Percentiles rank a stretch among this genome's conserved stretches.
These are phyloP conservation scores for Lasiosphaeriaceae sp. DNA, from an alignment of 495 filamentous ascomycete species.

Conservation along the genomic window DNA sequence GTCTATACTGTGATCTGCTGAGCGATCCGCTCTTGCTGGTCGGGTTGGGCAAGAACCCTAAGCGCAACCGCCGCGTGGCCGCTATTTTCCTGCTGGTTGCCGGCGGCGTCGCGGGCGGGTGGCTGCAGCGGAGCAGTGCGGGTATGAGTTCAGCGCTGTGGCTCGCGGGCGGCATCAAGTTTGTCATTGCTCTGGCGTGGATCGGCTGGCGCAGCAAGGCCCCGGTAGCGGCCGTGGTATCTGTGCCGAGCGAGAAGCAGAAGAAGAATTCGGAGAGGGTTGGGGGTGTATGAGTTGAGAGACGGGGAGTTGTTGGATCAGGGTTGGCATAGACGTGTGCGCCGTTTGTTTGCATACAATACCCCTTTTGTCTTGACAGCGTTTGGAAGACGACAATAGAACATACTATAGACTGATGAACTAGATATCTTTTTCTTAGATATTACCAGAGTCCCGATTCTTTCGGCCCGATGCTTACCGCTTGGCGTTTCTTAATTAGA, in stretches of 20 bases:
- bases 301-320: too few relatives aligned
- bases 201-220: constrained; percentile 11
- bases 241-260: background rate
- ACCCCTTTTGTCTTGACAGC: too few relatives aligned
- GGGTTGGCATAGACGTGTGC: too few relatives aligned
- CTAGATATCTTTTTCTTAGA: too few relatives aligned
- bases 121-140: constrained; percentile 53
- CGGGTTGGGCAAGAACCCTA: constrained; percentile 49
- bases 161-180: constrained; percentile 57
- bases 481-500: too few relatives aligned
- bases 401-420: too few relatives aligned
- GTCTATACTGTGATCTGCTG: constrained; percentile 64
- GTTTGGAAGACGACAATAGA: too few relatives aligned
- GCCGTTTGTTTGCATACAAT: too few relatives aligned
- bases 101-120: constrained; percentile 62
- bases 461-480: too few relatives aligned
- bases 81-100: constrained; percentile 54
- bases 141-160: constrained; percentile 56
- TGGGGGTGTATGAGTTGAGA: background rate
- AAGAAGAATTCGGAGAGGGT: background rate
- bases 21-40: constrained; percentile 53
- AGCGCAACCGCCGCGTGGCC: constrained; percentile 59
- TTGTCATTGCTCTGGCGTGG: constrained; percentile 23
- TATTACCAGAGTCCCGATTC: too few relatives aligned
- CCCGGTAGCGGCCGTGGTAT: background rate